phyloP scores from a whole-genome alignment of 176 grass and related monocot genomes.

The Canna indica region DNA sequence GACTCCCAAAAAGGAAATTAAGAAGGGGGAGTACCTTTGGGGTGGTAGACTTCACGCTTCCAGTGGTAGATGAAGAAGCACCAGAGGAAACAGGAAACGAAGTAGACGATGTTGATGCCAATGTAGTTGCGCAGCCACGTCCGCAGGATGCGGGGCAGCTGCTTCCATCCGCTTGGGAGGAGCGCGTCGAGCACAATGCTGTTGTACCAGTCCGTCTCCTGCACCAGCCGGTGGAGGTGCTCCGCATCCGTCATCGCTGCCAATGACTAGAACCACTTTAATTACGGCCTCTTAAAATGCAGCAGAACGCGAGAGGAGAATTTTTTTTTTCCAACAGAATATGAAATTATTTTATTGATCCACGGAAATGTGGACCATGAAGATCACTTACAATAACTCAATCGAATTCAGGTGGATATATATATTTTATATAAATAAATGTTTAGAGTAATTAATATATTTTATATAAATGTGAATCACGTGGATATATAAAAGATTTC shows the following conservation, averaged over 20 bases:
- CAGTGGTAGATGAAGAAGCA: conserved; percentile 85
- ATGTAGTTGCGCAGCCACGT: conserved; percentile 89
- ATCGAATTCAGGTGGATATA: too few relatives aligned
- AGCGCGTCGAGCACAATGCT: conserved; percentile 52
- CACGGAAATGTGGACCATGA: too few relatives aligned
- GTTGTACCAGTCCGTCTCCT: conserved; percentile 79
- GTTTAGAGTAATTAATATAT: too few relatives aligned
- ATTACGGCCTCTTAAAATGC: too few relatives aligned
- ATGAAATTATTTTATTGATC: too few relatives aligned
- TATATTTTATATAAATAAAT: too few relatives aligned
- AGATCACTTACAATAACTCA: too few relatives aligned
- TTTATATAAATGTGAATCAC: too few relatives aligned
- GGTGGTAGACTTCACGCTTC: conserved; percentile 80
- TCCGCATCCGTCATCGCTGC: conserved; percentile 30
- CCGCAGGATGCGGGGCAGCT: conserved; percentile 53
- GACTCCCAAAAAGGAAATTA: neutral
- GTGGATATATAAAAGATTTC: too few relatives aligned
- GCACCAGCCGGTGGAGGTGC: conserved; percentile 41
- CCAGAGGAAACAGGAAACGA: conserved; percentile 74
- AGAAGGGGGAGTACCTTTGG: conserved; percentile 44
- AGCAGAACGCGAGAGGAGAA: too few relatives aligned
- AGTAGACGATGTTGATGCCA: conserved; percentile 52
- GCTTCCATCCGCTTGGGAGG: conserved; percentile 51
- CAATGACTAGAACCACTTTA: too few relatives aligned
- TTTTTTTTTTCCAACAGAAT: too few relatives aligned